These are phyloP conservation scores for Mimosa pudica DNA, from an alignment of 306 rosid genomes.

Conservation along the genomic window DNA sequence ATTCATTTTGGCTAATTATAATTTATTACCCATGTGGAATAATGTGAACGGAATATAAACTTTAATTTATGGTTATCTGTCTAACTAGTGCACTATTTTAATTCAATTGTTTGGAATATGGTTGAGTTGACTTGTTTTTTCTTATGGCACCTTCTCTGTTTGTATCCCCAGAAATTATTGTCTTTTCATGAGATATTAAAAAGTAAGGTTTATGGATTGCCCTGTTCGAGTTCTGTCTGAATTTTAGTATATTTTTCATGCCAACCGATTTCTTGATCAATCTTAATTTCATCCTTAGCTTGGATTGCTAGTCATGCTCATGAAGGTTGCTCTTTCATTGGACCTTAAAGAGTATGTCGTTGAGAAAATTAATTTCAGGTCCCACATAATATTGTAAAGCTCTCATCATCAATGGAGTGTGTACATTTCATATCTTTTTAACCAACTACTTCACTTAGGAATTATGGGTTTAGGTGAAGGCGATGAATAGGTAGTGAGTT, in stretches of 20 bases:
- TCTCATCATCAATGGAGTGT: conserved; percentile 3
- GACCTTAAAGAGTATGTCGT: not conserved
- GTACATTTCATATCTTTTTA: conserved; percentile 19
- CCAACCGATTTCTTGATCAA: conserved; percentile 8
- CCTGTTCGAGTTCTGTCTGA: not conserved
- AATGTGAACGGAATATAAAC: not conserved
- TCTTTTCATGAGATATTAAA: not conserved
- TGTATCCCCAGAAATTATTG: not conserved
- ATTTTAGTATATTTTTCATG: not conserved
- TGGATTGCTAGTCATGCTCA: conserved; percentile 5
- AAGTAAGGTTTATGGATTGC: not conserved
- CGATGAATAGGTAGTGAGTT: not conserved
- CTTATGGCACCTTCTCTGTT: conserved; percentile 1
- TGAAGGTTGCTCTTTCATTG: not conserved
- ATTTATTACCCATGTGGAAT: not conserved
- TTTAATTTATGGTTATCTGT: not conserved
- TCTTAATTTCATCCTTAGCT: not conserved
- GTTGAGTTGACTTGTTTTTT: conserved; percentile 12
- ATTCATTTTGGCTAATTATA: not conserved
- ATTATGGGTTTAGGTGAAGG: conserved; percentile 31
- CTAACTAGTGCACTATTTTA: not conserved
- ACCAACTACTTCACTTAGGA: not conserved
- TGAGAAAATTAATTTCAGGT: too few species aligned
- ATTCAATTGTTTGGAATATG: not conserved
- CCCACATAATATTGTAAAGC: too few species aligned